Evolutionary conservation across 371 early-diverging fungal genomes (phyloP), one percentile per base, ranked within the genome.

Genomic region (Rhizopus arrhizus): DNA sequence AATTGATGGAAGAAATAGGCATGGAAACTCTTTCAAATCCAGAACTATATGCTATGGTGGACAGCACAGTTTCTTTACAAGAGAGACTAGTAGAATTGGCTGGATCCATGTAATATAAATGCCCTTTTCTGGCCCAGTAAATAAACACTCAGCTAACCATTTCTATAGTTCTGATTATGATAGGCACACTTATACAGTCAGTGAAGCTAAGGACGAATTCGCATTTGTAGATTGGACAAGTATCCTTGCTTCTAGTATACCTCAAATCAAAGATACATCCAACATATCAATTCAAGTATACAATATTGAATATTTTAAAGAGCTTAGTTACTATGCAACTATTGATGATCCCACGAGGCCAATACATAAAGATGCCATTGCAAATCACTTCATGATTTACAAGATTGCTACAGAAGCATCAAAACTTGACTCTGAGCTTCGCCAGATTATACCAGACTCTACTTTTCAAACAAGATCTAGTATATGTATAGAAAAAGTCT

Each of bases 51-150:
- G 36, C 55, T 4, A 55, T 73, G 1, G 74, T 82, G 9, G 64
- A 69, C 13, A 67, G 70, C 15, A 67, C 85, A 31, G 63, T 85
- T 15, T 70, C 65, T 11, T 78, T 87, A 49, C 87, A 88, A 62
- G 73, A 52, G 12, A 51, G 54, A 12, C 42, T 85, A 13, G 68
- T 78, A 35, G 12, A 42, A 32, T 16, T 60, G 12, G 42, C 35
- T 43, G 66, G 67, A 42, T 43, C 51, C 32, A 22, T 35, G 68
- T 68, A 53, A 40, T 55, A 50, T 28, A 1, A n/a, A 29, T 54
- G 4, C 8, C 32, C 13, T 0, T 33, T 42, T 42, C 16, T 16
- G 6, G 5, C 15, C 43, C 2, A 43, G 12, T n/a, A 15, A 43
- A 11, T 3, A 11, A 11, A 11, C 4, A 43, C 5, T 46, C 12